A percentile compares a stretch with the other conserved stretches of the same genome.
Evolutionary conservation across 1,284 basidiomycete genomes (phyloP).

Genomic region (Ganoderma sinense): DNA sequence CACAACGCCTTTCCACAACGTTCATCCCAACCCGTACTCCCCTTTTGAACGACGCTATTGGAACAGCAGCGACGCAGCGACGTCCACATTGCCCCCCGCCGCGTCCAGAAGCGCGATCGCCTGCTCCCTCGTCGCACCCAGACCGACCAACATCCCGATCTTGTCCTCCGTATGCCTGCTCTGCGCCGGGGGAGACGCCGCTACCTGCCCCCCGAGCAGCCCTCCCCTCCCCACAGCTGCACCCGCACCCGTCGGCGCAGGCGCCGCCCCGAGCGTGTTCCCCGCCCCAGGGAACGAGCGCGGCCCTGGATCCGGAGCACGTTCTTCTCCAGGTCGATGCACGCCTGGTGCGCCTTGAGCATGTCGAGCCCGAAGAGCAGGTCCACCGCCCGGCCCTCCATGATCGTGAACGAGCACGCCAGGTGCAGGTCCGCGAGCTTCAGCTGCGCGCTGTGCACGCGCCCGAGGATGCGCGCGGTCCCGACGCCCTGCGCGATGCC

Average conservation of each 20-base stretch:
- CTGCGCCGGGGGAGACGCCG: constrained; percentile 16
- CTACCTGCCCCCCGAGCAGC: constrained; percentile 24
- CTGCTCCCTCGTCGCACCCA: constrained; percentile 80
- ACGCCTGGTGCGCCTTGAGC: constrained; percentile 97
- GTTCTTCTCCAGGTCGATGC: constrained; percentile 91
- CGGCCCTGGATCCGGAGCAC: constrained; percentile 89
- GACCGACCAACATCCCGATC: constrained; percentile 67
- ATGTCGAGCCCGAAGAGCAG: constrained; percentile 97
- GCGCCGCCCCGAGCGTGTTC: constrained; percentile 53
- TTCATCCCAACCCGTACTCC: neutral
- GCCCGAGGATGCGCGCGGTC: constrained; percentile 93
- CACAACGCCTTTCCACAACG: neutral
- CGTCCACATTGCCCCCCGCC: constrained; percentile 86
- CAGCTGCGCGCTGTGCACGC: constrained; percentile 93
- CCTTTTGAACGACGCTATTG: constrained; percentile 37
- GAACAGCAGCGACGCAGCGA: constrained; percentile 90
- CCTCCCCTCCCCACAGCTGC: constrained; percentile 10
- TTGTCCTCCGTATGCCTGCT: constrained; percentile 56
- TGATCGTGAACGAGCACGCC: constrained; percentile 93
- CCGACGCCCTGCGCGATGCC: constrained; percentile 97
- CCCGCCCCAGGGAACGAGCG: constrained; percentile 73
- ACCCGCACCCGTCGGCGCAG: constrained; percentile 41
- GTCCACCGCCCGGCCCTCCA: constrained; percentile 95
- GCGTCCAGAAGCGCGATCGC: constrained; percentile 84
- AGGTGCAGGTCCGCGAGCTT: constrained; percentile 87